Percentiles rank a stretch among this genome's conserved stretches.
These are phyloP conservation scores for Dothiorella sarmentorum DNA, from an alignment of 2,329 filamentous ascomycete species.

Conservation along the genomic window DNA sequence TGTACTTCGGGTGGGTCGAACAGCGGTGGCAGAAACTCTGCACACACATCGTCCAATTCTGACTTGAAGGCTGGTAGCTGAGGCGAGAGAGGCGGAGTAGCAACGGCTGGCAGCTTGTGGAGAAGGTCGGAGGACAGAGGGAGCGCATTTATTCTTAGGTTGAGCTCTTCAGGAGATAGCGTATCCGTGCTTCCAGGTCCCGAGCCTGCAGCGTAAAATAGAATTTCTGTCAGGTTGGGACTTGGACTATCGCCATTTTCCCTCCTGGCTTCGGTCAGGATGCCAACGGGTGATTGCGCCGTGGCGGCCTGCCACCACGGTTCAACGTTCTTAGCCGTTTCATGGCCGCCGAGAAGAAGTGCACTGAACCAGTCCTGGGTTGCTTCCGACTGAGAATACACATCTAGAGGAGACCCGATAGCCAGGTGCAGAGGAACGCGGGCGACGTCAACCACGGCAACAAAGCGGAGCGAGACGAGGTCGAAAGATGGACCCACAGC, in stretches of 20 bases:
- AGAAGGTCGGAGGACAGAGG: conserved; percentile 44
- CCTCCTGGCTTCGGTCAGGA: conserved; percentile 34
- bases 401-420: conserved; percentile 36
- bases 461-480: conserved; percentile 30
- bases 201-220: conserved; percentile 43
- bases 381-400: conserved; percentile 33
- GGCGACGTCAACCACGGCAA: conserved; percentile 39
- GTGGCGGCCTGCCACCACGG: conserved; percentile 38
- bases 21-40: conserved; percentile 33
- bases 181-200: not conserved
- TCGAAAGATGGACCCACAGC: conserved; percentile 22
- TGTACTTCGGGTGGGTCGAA: conserved; percentile 19
- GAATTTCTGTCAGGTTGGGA: conserved; percentile 40
- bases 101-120: conserved; percentile 25
- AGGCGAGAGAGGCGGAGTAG: conserved; percentile 27
- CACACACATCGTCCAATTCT: not conserved
- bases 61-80: not conserved
- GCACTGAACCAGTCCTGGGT: conserved; percentile 42
- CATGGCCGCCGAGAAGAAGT: conserved; percentile 27
- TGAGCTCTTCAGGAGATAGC: not conserved
- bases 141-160: conserved; percentile 29
- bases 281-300: conserved; percentile 39
- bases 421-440: conserved; percentile 41
- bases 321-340: conserved; percentile 12
- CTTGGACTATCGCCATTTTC: not conserved